phyloP scores from a whole-genome alignment of 2,329 filamentous ascomycete genomes.

The Diplodia mutila region DNA sequence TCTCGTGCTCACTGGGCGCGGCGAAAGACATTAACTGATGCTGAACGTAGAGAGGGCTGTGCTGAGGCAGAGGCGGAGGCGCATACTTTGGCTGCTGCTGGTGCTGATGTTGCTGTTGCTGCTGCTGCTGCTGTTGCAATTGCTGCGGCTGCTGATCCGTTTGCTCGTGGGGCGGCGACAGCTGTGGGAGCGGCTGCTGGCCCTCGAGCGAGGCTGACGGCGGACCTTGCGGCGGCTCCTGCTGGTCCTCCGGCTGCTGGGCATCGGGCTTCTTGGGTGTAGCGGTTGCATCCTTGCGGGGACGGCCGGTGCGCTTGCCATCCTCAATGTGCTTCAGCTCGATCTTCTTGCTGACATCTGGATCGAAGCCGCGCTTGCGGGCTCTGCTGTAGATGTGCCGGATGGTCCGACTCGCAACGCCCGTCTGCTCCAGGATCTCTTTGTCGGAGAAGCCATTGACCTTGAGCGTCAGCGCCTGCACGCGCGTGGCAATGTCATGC shows the following conservation, averaged over 20 bases:
- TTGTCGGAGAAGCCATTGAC: conserved; percentile 27
- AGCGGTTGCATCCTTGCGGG: conserved; percentile 23
- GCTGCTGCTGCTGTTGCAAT: conserved; percentile 2
- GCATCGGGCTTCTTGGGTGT: conserved; percentile 13
- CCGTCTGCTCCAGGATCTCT: conserved; percentile 26
- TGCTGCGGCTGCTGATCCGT: conserved; percentile 2
- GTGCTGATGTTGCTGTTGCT: background rate
- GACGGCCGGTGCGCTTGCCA: conserved; percentile 25
- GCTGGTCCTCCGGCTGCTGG: conserved; percentile 12
- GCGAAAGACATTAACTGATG: conserved; percentile 20
- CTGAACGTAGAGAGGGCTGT: conserved; percentile 16
- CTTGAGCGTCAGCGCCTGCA: conserved; percentile 26
- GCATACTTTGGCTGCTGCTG: conserved; percentile 23
- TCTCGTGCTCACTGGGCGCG: conserved; percentile 17
- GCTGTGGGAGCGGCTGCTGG: conserved; percentile 17
- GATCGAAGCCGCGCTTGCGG: conserved; percentile 26
- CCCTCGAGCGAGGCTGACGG: conserved; percentile 13
- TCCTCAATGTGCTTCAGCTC: conserved; percentile 24
- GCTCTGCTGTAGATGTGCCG: conserved; percentile 26
- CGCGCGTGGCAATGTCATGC: conserved; percentile 26
- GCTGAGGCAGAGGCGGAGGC: conserved; percentile 20
- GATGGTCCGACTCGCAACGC: conserved; percentile 24
- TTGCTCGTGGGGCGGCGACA: background rate
- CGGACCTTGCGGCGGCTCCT: conserved; percentile 14
- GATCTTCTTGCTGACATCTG: conserved; percentile 22